These are phyloP conservation scores for Fistulifera pelliculosa DNA, from an alignment of 108 stramenopile species.

Conservation along the genomic window DNA sequence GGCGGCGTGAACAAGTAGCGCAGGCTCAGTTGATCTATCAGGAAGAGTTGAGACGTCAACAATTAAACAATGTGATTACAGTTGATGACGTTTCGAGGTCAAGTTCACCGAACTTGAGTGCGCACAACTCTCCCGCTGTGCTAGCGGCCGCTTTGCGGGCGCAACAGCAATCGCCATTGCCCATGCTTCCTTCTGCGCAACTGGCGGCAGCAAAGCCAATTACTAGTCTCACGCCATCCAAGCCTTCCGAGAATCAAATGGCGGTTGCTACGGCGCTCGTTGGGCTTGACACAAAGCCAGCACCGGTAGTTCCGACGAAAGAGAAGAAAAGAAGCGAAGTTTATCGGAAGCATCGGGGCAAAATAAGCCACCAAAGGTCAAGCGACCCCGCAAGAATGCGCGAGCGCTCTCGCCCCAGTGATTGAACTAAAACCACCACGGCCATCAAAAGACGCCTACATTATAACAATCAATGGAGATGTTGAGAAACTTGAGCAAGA, in stretches of 20 bases:
- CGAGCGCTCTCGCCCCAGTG: background rate
- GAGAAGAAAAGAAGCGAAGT: background rate
- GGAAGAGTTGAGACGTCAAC: conserved; percentile 9
- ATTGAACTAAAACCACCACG: background rate
- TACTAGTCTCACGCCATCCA: too few species aligned
- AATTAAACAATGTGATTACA: background rate
- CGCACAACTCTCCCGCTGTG: background rate
- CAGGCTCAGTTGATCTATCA: conserved; percentile 9
- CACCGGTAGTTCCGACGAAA: background rate
- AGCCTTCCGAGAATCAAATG: background rate
- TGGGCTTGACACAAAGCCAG: background rate
- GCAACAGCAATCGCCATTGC: background rate
- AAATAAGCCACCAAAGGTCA: background rate
- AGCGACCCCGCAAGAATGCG: background rate
- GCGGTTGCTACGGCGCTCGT: background rate
- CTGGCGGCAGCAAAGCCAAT: background rate
- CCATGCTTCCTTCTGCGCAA: background rate
- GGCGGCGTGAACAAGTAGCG: conserved; percentile 16
- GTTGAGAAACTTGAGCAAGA: background rate
- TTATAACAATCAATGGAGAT: background rate
- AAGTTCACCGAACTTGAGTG: background rate
- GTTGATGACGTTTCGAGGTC: background rate
- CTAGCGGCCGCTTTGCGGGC: background rate
- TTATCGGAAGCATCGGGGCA: background rate
- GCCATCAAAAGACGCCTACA: background rate